phyloP scores from a whole-genome alignment of 2,329 filamentous ascomycete species.

The Colletotrichum lupini region DNA sequence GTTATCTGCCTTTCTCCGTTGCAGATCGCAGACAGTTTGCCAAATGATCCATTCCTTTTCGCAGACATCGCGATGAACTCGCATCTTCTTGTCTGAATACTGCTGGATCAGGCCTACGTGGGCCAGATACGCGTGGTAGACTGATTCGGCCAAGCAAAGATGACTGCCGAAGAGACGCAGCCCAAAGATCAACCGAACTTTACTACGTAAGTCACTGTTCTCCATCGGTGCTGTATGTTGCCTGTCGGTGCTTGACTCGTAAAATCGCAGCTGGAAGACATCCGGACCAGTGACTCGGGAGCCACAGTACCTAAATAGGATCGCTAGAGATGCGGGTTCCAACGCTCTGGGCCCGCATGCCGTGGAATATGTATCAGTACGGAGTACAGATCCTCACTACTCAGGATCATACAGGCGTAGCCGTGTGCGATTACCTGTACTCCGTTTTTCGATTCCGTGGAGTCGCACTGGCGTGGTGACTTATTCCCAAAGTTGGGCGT shows the following conservation, averaged over 20 bases:
- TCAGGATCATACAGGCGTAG: background rate
- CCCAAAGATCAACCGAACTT: slow-evolving; percentile 1
- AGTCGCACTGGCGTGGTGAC: background rate
- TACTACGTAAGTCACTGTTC: background rate
- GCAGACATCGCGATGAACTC: background rate
- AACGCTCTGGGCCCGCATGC: slow-evolving; percentile 5
- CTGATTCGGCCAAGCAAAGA: background rate
- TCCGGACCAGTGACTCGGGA: slow-evolving; percentile 13
- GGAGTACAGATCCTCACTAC: background rate
- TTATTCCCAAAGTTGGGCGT: slow-evolving; percentile 18
- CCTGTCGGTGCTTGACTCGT: slow-evolving; percentile 23
- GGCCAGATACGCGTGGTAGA: background rate
- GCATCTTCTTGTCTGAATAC: background rate
- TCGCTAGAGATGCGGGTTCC: background rate
- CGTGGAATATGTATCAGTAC: background rate
- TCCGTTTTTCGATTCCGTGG: background rate
- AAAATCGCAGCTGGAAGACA: slow-evolving; percentile 5
- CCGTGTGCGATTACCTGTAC: background rate
- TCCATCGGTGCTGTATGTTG: background rate
- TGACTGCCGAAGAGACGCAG: background rate
- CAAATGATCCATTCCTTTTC: background rate
- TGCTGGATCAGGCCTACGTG: background rate
- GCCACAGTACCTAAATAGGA: slow-evolving; percentile 1
- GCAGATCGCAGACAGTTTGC: background rate
- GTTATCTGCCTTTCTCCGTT: background rate